Evolutionary conservation across 164 flowering plant species (phyloP), one percentile per base, ranked within the genome.

Genomic region (Brasenia schreberi): DNA sequence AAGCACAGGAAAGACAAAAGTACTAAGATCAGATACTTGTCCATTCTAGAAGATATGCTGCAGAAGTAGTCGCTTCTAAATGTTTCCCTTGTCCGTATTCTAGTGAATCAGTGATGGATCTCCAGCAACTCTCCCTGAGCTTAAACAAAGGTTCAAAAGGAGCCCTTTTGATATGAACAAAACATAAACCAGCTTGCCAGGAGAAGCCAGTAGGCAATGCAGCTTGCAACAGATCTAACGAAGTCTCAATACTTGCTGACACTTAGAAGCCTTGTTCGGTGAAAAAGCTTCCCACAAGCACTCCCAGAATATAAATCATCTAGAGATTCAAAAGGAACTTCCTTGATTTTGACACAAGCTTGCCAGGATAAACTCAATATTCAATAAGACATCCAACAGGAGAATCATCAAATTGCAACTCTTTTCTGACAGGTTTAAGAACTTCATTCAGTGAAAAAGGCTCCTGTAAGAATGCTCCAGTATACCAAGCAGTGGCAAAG

Each of bases 21-120:
- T 49, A 67, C 33, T 3, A 59, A 73, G 42, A 45, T 5, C 59
- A 67, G 85, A 70, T 63, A 95, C 97, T 92, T 84, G 63, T 94
- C 99, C 99, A 94, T 91, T 77, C 12, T 76, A 42, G 44, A 72
- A 61, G 68, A 44, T 66, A 61, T 18, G 18, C 19, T 5, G 33
- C 59, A 44, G 69, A 70, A 59, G 64, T n/a, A 75, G 66, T 61
- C 19, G 68, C 63, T 70, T 69, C 63, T 65, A 71, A 43, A 69
- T 70, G 67, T 16, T 68, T 19, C 63, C 70, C 77, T 53, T 74
- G 71, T 77, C 64, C 74, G 76, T 77, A 81, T 84, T 83, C 68
- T 64, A 62, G 39, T 33, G 39, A 33, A 33, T 33, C 39, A 56
- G 43, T 63, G 75, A 64, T 64, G 42, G 66, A 68, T 68, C 74